Base-by-base conservation (phyloP, 495 filamentous ascomycete species). In the Diplogelasinospora grovesii region DNA sequence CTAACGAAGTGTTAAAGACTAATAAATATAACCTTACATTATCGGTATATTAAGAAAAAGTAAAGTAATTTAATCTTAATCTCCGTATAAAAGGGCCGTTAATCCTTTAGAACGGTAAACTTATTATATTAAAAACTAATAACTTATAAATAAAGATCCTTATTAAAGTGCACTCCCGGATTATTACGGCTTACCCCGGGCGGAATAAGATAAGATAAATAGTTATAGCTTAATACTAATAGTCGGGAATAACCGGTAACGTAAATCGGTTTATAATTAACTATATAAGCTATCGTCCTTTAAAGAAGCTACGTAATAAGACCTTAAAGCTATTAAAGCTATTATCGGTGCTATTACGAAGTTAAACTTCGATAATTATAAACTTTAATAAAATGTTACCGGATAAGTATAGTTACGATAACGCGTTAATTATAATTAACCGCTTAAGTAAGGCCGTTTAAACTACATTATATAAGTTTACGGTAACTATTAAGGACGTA, bases 341-440 rank as follows among this genome's bases (percentile, higher is more conserved):
- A n/a, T 32, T 46, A 19, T 10, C 26, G 4, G 10, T 19, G 2
- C 15, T 22, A 2, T 8, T 16, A 26, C 18, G 35, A 13, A 8
- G 5, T 7, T 46, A 22, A 28, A 4, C 13, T 3, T 14, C 9
- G 5, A 8, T 39, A 0, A 28, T 46, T 3, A 21, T 46, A 3
- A 16, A 46, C 15, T 46, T 46, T n/a, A 46, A 46, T 13, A 33
- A 34, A 7, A 39, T 39, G 22, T 36, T 21, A 0, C 0, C 18
- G 14, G 14, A 34, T 22, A 39, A 22, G 21, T 8, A 31, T 3
- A 14, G 22, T 11, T 37, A 8, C 21, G 25, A 45, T 16, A 45
- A 45, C 25, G 16, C 18, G 16, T n/a, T 35, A 5, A 19, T 35
- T 6, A 35, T 35, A 7, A 35, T 20, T n/a, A 19, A 35, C 16